phyloP scores from a whole-genome alignment of 1,284 basidiomycete genomes.

The Sphaerobolus stellatus region DNA sequence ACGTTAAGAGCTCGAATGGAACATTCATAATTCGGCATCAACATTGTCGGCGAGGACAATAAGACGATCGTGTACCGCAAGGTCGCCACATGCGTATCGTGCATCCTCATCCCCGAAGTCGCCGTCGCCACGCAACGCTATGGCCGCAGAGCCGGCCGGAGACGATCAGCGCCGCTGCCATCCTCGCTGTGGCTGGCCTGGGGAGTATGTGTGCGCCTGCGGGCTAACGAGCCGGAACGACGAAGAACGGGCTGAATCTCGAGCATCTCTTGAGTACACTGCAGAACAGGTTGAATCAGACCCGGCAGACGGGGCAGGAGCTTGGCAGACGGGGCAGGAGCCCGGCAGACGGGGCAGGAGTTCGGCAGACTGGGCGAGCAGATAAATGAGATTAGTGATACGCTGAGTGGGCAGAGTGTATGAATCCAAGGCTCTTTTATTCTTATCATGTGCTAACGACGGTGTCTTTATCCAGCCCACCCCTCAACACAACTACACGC shows the following conservation, averaged over 20 bases:
- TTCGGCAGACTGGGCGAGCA: conserved; percentile 77
- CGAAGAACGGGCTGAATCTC: conserved; percentile 75
- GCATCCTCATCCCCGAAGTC: conserved; percentile 86
- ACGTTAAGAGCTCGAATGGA: conserved; percentile 97
- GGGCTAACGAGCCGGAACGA: too few species aligned
- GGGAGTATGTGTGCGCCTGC: conserved; percentile 75
- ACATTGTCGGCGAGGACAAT: conserved; percentile 98
- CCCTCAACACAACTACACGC: conserved; percentile 15
- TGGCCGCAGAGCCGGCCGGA: conserved; percentile 28
- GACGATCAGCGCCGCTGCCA: too few species aligned
- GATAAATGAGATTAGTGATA: conserved; percentile 91
- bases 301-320: conserved; percentile 90
- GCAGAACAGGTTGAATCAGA: conserved; percentile 91
- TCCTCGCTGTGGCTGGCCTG: conserved; percentile 55
- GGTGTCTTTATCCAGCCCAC: conserved; percentile 30
- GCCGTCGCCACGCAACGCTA: conserved; percentile 39
- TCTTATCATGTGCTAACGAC: neutral
- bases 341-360: conserved; percentile 90
- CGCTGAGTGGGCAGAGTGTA: conserved; percentile 81
- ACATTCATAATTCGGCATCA: conserved; percentile 99
- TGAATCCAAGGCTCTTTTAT: conserved; percentile 6
- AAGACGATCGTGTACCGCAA: conserved; percentile 98
- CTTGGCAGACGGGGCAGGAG: too few species aligned
- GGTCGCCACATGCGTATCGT: conserved; percentile 91
- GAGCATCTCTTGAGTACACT: conserved; percentile 79